Conservation (phyloP, 176 grass and related monocot species). For the Avena eriantha region DNA sequence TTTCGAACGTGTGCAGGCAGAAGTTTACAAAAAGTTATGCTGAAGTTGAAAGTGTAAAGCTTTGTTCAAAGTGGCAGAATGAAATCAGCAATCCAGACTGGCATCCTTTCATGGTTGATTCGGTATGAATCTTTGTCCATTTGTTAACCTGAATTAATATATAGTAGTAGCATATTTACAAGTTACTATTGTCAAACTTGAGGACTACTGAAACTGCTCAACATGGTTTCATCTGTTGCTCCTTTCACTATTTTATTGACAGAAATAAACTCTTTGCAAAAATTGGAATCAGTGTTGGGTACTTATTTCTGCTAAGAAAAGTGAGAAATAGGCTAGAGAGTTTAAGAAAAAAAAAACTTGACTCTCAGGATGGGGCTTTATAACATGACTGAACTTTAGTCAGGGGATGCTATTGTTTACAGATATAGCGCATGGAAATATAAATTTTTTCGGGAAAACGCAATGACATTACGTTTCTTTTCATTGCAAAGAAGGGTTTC, state of each 20-base stretch:
- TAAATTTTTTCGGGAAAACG: too few relatives aligned
- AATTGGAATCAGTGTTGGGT: background rate
- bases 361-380: background rate
- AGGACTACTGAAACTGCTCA: background rate
- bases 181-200: background rate
- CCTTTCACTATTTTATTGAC: background rate
- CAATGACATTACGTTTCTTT: too few relatives aligned
- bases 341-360: background rate
- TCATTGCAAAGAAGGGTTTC: too few relatives aligned
- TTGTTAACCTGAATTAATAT: background rate
- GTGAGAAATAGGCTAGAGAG: background rate
- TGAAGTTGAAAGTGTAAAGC: slow-evolving; percentile 38
- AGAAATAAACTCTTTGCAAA: background rate
- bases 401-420: background rate
- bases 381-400: background rate
- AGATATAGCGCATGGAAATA: background rate
- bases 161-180: background rate
- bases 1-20: slow-evolving; percentile 48
- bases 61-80: slow-evolving; percentile 71
- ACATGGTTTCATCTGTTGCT: background rate
- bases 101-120: slow-evolving; percentile 58
- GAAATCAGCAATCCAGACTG: slow-evolving; percentile 67
- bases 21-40: slow-evolving; percentile 48
- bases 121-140: slow-evolving; percentile 42
- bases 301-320: background rate